phyloP scores from a whole-genome alignment of 805 yeast species.

The Metschnikowia arizonensis region DNA sequence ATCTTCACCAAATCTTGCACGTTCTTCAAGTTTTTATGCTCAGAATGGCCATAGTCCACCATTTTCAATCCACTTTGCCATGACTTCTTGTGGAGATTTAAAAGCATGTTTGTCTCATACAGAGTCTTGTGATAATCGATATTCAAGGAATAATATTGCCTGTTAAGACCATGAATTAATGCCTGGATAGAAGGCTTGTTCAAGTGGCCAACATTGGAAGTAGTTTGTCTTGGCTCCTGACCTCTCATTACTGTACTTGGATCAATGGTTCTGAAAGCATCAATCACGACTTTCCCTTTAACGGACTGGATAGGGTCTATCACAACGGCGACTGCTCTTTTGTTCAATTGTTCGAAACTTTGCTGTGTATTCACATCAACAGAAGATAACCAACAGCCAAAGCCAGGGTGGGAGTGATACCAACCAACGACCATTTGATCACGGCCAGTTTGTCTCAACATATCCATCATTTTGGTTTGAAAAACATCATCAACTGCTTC shows the following conservation, averaged over 20 bases:
- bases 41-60: slow-evolving; percentile 72
- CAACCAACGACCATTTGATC: slow-evolving; percentile 99
- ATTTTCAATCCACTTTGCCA: slow-evolving; percentile 92
- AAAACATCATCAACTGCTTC: slow-evolving; percentile 99
- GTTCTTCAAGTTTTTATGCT: slow-evolving; percentile 66
- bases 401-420: slow-evolving; percentile 99
- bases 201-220: slow-evolving; percentile 90
- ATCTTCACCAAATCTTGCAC: slow-evolving; percentile 80
- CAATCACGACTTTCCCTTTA: slow-evolving; percentile 97
- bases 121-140: slow-evolving; percentile 92
- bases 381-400: slow-evolving; percentile 98
- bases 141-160: slow-evolving; percentile 93
- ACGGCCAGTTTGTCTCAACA: slow-evolving; percentile 98
- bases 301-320: slow-evolving; percentile 98
- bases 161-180: slow-evolving; percentile 91
- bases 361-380: slow-evolving; percentile 98
- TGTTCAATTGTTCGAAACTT: slow-evolving; percentile 92
- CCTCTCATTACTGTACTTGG: slow-evolving; percentile 88
- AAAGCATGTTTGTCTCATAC: slow-evolving; percentile 87
- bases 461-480: slow-evolving; percentile 99
- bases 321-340: slow-evolving; percentile 96
- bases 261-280: slow-evolving; percentile 93
- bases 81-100: slow-evolving; percentile 88
- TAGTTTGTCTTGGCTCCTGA: slow-evolving; percentile 96
- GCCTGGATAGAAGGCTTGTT: slow-evolving; percentile 97